Percentiles rank a stretch among this genome's conserved stretches.
These are phyloP conservation scores for Mucuna pruriens DNA, from an alignment of 306 rosid species.

Conservation along the genomic window DNA sequence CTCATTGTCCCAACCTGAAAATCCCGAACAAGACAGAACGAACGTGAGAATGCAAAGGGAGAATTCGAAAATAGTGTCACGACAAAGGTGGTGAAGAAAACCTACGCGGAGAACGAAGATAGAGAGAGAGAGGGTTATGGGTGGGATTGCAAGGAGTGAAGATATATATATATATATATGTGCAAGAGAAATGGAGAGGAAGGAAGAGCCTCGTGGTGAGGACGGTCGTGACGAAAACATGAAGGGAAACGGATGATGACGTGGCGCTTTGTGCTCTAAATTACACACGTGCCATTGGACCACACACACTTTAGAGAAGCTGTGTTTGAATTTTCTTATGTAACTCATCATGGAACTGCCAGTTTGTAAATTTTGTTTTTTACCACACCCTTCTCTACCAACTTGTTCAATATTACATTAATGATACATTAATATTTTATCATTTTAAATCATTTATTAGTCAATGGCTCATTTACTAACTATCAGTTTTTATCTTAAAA, in stretches of 20 bases:
- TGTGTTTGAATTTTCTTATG: too few species aligned
- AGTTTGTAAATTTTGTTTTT: too few species aligned
- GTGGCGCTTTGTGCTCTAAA: not conserved
- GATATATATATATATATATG: not conserved
- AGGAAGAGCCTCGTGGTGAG: not conserved
- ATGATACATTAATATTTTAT: too few species aligned
- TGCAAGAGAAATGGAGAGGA: too few species aligned
- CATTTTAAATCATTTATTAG: too few species aligned
- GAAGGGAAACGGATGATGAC: not conserved
- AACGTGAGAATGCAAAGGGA: not conserved
- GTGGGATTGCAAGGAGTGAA: not conserved
- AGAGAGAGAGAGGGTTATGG: not conserved
- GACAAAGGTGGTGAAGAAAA: not conserved
- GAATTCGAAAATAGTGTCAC: not conserved
- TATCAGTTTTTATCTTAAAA: too few species aligned
- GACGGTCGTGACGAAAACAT: not conserved
- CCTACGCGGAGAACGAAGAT: not conserved
- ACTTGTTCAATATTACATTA: too few species aligned
- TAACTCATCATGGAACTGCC: too few species aligned
- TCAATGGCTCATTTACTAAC: too few species aligned
- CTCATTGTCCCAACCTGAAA: constrained; percentile 32
- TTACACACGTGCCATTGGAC: not conserved
- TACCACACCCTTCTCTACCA: too few species aligned
- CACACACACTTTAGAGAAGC: not conserved
- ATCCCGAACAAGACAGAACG: not conserved